These are phyloP conservation scores for Inosperma sp. DNA, from an alignment of 768 basidiomycete genomes.

Conservation along the genomic window DNA sequence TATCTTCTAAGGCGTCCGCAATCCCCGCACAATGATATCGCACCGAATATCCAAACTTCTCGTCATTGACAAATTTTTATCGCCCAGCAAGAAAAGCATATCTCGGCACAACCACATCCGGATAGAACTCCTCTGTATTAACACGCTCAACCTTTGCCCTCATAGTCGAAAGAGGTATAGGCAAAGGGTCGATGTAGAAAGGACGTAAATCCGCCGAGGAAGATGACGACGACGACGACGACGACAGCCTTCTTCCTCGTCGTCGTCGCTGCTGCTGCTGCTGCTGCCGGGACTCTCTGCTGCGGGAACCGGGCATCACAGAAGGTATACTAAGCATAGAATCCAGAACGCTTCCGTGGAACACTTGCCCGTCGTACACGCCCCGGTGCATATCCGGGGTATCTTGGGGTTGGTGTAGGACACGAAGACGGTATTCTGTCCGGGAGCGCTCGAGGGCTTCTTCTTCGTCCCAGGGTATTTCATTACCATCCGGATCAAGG, in stretches of 20 bases:
- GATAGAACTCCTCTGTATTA: slow-evolving; percentile 16
- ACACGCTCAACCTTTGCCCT: slow-evolving; percentile 23
- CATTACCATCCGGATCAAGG: slow-evolving; percentile 57
- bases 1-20: no score
- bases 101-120: slow-evolving; percentile 30
- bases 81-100: slow-evolving; percentile 41
- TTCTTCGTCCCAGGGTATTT: slow-evolving; percentile 59
- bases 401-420: slow-evolving; percentile 19
- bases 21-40: no score
- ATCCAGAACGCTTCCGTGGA: slow-evolving; percentile 25
- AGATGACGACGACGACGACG: not conserved
- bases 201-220: slow-evolving; percentile 2
- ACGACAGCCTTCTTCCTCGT: slow-evolving; percentile 3
- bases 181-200: slow-evolving; percentile 45
- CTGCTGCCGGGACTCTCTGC: no score
- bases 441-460: slow-evolving; percentile 53
- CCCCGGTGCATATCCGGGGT: slow-evolving; percentile 20
- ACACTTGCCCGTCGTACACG: slow-evolving; percentile 20
- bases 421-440: slow-evolving; percentile 43
- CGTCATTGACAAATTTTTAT: no score
- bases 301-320: no score
- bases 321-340: slow-evolving; percentile 20
- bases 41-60: no score
- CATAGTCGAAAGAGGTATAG: slow-evolving; percentile 55
- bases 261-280: no score